Percentiles rank a stretch among this genome's conserved stretches.
Evolutionary conservation across 1,284 basidiomycete species (phyloP).

Genomic region (Fomitopsis schrenkii): DNA sequence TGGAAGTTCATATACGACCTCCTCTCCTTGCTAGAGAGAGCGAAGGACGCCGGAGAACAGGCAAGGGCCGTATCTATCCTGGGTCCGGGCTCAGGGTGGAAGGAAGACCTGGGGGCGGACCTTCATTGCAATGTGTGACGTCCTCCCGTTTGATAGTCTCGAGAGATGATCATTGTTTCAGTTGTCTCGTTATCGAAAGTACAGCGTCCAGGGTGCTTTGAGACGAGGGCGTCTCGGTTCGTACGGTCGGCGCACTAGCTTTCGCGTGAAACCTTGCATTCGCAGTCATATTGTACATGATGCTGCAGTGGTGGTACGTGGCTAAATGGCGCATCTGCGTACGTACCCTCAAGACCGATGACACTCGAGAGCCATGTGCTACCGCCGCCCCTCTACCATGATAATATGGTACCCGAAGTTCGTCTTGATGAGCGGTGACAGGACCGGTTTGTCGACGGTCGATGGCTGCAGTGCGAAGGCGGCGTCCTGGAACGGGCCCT

Average conservation of each 20-base stretch:
- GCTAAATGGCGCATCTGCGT: too few species aligned
- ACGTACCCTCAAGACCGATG: slow-evolving; percentile 12
- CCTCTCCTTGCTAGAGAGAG: slow-evolving; percentile 19
- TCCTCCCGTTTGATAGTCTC: too few species aligned
- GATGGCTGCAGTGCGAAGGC: slow-evolving; percentile 78
- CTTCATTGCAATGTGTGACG: too few species aligned
- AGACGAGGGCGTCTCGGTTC: too few species aligned
- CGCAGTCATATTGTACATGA: not conserved
- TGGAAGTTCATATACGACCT: slow-evolving; percentile 28
- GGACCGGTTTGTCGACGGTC: slow-evolving; percentile 68
- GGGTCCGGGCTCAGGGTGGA: slow-evolving; percentile 14
- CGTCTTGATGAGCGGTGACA: slow-evolving; percentile 74
- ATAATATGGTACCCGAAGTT: slow-evolving; percentile 85
- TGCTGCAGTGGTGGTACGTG: not conserved
- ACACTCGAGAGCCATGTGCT: not conserved
- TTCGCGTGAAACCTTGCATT: not conserved
- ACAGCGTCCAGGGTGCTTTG: too few species aligned
- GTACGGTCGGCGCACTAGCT: not conserved
- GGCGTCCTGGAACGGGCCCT: slow-evolving; percentile 78
- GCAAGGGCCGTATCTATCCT: slow-evolving; percentile 23
- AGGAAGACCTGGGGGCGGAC: not conserved
- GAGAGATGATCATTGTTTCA: too few species aligned
- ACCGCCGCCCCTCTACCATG: slow-evolving; percentile 79
- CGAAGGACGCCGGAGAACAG: slow-evolving; percentile 23
- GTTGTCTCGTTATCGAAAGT: too few species aligned